Evolutionary conservation across 1,284 basidiomycete genomes (phyloP), one percentile per base, ranked within the genome.

Genomic region (Boletus smithii): DNA sequence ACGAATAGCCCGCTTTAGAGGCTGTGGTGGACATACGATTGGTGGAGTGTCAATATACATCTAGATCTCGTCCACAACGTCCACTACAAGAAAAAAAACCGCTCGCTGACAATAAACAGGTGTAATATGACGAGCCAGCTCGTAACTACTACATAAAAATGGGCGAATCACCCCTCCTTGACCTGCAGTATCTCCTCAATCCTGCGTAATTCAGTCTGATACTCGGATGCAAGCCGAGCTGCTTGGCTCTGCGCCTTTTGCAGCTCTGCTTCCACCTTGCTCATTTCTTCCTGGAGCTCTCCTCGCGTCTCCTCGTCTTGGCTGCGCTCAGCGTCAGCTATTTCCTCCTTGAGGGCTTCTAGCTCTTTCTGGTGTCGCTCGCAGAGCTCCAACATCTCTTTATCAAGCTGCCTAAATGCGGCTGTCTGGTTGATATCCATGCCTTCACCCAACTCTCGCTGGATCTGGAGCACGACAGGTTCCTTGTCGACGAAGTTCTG

Each of bases 291-390:
- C 38, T 62, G 49, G 0, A 65, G 53, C 18, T 65, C 63, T 36
- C 44, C 49, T 6, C 52, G 54, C 4, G 65, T 65, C 20, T 66
- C 67, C 44, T 69, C 63, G 36, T 65, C 63, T 49, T 49, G 62
- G 42, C 42, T 51, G 17, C 46, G 62, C 34, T 69, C 63, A 3
- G 67, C 63, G 10, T 62, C 64, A 3, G 42, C 53, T 51, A 65
- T 55, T 41, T 65, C 63, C 4, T 60, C 56, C 40, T 47, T 50
- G 48, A 65, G 56, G 18, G 45, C 54, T 18, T 56, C 54, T 38
- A 76, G 59, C 32, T 75, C 74, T 34, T 68, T 62, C 38, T 59
- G 56, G 44, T 75, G 70, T 16, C 66, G 62, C 24, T 59, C 58
- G 18, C 63, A 68, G 39, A 69, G 61, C 7, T 65, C 67, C 16